Evolutionary conservation across 2,329 filamentous ascomycete genomes (phyloP).

Genomic region (Aurifilum marmelostoma): DNA sequence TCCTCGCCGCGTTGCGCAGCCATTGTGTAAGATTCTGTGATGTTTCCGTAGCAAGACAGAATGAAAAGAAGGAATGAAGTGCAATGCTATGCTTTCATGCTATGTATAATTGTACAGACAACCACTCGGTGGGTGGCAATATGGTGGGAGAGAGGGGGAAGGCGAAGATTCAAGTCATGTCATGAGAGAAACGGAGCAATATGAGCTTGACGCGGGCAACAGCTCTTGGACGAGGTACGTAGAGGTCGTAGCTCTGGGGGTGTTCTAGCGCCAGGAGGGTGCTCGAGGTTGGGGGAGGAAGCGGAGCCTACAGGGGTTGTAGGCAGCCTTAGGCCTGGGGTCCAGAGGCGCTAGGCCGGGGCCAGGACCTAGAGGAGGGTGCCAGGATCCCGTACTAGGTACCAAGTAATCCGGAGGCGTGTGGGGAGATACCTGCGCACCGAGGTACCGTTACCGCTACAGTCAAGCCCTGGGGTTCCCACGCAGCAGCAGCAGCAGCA

Average conservation of each 20-base stretch:
- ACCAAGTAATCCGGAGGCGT: conserved; percentile 1
- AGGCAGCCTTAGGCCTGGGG: conserved; percentile 2
- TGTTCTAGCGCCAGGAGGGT: not conserved
- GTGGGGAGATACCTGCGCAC: not conserved
- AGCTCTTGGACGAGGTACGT: not conserved
- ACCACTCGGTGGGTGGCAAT: conserved; percentile 20
- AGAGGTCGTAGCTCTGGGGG: not conserved
- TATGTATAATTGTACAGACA: conserved; percentile 28
- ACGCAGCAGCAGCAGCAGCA: too few species aligned
- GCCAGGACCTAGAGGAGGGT: not conserved
- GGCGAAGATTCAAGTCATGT: conserved; percentile 13
- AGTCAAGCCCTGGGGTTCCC: not conserved
- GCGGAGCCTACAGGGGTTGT: not conserved
- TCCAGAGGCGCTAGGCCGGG: conserved; percentile 5
- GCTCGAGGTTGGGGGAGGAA: not conserved
- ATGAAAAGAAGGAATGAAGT: conserved; percentile 14
- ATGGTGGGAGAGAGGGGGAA: conserved; percentile 17
- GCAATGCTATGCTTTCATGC: conserved; percentile 28
- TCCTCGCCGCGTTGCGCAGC: conserved; percentile 49
- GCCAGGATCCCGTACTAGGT: conserved; percentile 2
- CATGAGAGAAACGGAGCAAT: conserved; percentile 18
- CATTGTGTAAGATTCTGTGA: conserved; percentile 38
- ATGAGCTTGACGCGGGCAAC: conserved; percentile 17
- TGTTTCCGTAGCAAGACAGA: conserved; percentile 19
- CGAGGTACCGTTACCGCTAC: not conserved